Conservation (phyloP, 139 green algal genomes). For the Chlorella sp. region DNA sequence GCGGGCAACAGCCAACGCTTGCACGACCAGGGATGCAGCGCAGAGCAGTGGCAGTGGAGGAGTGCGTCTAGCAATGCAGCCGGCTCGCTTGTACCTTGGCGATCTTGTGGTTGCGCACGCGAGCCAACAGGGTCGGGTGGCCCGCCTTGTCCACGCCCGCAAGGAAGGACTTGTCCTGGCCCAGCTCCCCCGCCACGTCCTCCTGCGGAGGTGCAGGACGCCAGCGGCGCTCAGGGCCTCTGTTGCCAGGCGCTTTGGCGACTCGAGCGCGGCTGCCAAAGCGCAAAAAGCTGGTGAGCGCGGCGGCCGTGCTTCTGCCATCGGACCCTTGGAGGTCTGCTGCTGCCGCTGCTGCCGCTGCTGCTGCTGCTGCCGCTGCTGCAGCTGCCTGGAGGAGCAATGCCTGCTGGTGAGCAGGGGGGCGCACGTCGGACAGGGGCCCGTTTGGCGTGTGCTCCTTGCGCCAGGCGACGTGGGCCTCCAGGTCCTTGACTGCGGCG, state of each 20-base stretch:
- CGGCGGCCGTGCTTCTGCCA: background rate
- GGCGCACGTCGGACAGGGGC: background rate
- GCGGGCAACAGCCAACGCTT: background rate
- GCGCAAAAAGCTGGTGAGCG: background rate
- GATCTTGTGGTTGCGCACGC: background rate
- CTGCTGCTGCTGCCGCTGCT: background rate
- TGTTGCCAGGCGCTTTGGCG: too few relatives aligned
- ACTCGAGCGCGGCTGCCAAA: too few relatives aligned
- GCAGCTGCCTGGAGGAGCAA: background rate
- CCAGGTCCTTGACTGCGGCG: constrained; percentile 11
- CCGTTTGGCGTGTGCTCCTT: background rate
- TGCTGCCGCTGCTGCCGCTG: too few relatives aligned
- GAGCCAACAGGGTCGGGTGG: background rate
- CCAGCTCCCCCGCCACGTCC: background rate
- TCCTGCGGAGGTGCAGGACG: background rate
- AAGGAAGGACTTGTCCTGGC: background rate
- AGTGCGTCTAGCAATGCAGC: background rate
- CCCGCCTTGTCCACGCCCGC: background rate
- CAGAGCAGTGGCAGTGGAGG: background rate
- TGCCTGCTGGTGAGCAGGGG: background rate
- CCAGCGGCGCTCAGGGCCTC: too few relatives aligned
- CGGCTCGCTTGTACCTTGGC: constrained; percentile 4
- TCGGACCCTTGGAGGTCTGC: background rate
- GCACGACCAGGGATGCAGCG: background rate
- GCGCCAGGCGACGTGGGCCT: constrained; percentile 15